phyloP scores from a whole-genome alignment of 2,329 filamentous ascomycete species.

The Lecanosticta acicola region DNA sequence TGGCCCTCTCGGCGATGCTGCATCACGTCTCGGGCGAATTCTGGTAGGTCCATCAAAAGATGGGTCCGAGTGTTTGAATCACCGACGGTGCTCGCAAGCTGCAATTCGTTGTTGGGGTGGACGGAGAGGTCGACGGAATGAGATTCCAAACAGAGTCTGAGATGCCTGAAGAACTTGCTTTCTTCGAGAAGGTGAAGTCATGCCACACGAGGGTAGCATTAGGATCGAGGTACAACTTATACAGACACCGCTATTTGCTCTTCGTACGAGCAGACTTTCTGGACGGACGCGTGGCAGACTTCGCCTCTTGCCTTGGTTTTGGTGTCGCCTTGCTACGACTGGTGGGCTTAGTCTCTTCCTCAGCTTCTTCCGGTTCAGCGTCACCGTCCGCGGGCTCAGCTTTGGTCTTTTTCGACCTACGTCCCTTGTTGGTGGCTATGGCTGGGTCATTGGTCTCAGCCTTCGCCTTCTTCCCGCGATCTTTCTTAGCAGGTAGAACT shows the following conservation, averaged over 20 bases:
- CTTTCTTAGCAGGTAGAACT: constrained; percentile 11
- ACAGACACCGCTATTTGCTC: constrained; percentile 1
- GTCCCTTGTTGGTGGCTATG: too few species aligned
- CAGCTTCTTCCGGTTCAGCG: too few species aligned
- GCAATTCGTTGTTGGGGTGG: constrained; percentile 6
- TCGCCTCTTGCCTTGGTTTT: constrained; percentile 19
- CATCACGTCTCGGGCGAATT: constrained; percentile 12
- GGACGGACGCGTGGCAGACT: constrained; percentile 16
- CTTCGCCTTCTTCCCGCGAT: constrained; percentile 12
- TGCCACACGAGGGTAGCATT: not conserved
- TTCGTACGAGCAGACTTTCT: constrained; percentile 21
- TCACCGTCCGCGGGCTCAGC: too few species aligned
- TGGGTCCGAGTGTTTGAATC: constrained; percentile 8
- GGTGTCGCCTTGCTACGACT: constrained; percentile 12
- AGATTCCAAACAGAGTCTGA: constrained; percentile 8
- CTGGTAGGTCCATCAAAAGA: constrained; percentile 10
- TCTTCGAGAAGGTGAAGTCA: constrained; percentile 9
- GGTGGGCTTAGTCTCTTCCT: constrained; percentile 7
- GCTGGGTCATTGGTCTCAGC: too few species aligned
- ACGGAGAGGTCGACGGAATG: constrained; percentile 11
- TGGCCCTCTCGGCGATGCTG: constrained; percentile 5
- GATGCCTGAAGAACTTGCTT: constrained; percentile 9
- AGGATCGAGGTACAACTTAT: not conserved
- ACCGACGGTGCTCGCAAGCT: constrained; percentile 11
- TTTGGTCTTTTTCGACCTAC: too few species aligned